phyloP scores from a whole-genome alignment of 2,329 filamentous ascomycete species.

The Volutella citrinella region DNA sequence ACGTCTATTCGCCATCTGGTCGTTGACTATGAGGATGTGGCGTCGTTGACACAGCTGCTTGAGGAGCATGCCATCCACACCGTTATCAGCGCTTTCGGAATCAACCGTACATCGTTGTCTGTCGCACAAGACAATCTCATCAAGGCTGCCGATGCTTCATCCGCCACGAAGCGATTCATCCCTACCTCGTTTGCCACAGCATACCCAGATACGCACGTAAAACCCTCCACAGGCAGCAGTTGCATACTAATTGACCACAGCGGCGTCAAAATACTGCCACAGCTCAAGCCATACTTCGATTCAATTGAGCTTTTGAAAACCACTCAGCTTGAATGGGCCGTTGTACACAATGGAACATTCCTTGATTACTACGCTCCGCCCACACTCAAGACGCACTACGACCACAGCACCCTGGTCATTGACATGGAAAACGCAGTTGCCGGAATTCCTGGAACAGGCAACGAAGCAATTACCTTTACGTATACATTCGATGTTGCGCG shows the following conservation, averaged over 20 bases:
- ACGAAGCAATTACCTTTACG: slow-evolving; percentile 1
- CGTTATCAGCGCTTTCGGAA: not conserved
- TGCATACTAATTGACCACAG: too few relatives aligned
- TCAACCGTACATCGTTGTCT: not conserved
- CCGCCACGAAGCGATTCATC: slow-evolving; percentile 1
- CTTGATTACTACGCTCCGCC: slow-evolving; percentile 3
- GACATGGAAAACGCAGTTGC: slow-evolving; percentile 1
- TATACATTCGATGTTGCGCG: slow-evolving; percentile 2
- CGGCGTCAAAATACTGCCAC: slow-evolving; percentile 1
- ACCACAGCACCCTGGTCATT: slow-evolving; percentile 1
- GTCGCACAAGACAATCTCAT: slow-evolving; percentile 1
- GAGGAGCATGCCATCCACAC: not conserved
- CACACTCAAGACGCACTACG: not conserved
- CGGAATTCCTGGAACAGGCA: slow-evolving; percentile 1
- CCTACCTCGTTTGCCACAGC: slow-evolving; percentile 1
- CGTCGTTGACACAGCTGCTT: not conserved
- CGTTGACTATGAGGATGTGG: slow-evolving; percentile 1
- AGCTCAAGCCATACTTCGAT: slow-evolving; percentile 4
- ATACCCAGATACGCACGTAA: slow-evolving; percentile 1
- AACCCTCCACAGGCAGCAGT: not conserved
- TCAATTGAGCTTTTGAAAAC: slow-evolving; percentile 1
- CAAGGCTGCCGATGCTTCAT: slow-evolving; percentile 1
- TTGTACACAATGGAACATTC: slow-evolving; percentile 4
- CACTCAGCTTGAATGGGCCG: slow-evolving; percentile 3
- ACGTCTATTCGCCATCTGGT: slow-evolving; percentile 1